A percentile compares a stretch with the other conserved stretches of the same genome.
phyloP scores from a whole-genome alignment of 805 yeast species.

The Maudiozyma bulderi region DNA sequence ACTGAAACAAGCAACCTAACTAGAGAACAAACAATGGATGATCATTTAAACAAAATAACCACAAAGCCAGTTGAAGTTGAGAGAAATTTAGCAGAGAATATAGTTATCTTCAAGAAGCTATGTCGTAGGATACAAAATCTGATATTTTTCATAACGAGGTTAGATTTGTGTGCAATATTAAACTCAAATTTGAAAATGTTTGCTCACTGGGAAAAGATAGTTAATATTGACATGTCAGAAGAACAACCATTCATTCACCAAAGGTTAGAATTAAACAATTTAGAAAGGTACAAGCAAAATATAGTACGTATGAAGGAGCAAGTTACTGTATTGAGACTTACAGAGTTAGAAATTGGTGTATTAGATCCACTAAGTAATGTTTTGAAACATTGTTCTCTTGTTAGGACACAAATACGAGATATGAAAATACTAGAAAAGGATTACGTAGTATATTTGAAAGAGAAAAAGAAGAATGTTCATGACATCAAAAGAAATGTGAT shows the following conservation, averaged over 20 bases:
- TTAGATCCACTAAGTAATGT: conserved; percentile 22
- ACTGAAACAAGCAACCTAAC: background rate
- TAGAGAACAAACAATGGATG: background rate
- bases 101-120: conserved; percentile 15
- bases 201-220: conserved; percentile 23
- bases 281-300: conserved; percentile 22
- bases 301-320: conserved; percentile 21
- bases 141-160: conserved; percentile 12
- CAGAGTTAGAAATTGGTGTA: conserved; percentile 22
- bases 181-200: conserved; percentile 15
- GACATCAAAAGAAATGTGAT: conserved; percentile 22
- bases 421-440: conserved; percentile 28
- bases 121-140: conserved; percentile 13
- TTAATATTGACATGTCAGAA: conserved; percentile 7
- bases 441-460: conserved; percentile 22
- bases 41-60: background rate
- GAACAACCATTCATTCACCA: background rate
- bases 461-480: conserved; percentile 14
- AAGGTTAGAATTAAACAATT: conserved; percentile 20
- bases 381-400: conserved; percentile 18
- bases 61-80: background rate
- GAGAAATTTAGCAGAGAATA: conserved; percentile 15
- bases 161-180: conserved; percentile 13
- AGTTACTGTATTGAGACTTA: conserved; percentile 19
- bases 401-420: conserved; percentile 23